Base-by-base conservation (phyloP, 164 flowering plant species). In the Vitis rupestris region DNA sequence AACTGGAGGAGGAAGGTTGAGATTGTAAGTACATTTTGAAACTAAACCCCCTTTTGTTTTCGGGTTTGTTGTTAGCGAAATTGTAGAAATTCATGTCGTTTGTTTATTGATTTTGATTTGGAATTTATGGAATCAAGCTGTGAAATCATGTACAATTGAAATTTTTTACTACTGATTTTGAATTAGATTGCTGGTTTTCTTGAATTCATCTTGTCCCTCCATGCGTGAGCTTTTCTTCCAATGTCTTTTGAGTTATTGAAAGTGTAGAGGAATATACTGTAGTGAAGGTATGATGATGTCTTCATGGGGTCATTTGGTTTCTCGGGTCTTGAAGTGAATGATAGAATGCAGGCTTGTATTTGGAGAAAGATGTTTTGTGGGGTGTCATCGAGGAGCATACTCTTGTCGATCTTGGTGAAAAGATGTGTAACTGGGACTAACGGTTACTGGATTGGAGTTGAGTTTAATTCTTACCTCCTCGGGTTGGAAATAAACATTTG, bases 1-100 rank as follows among this genome's bases (percentile, higher is more conserved):
- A 93, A 67, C 65, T 96, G 83, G 99, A 95, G 67, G 98, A 89
- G 48, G 90, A 85, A 59, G 73, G 67, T 37, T 79, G 79, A 9
- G 76, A 23, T 52, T 66, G 69, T 66, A 55, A 54, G 69, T 66
- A 9, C 53, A 13, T 53, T 53, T 53, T 37, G 44, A 37, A 37
- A 37, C 44, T 37, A 37, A n/a, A 53, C n/a, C 14, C 56, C 16
- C 56, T 53, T 53, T 53, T 53, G 56, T 9, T 44, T 61, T 44
- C 16, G 51, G 30, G 29, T 10, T 27, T 59, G 27, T 27, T 59
- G 27, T 17, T 59, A 27, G 29, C 30, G 44, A 10, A 59, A 23
- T 12, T 59, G 14, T 27, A 15, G n/a, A 27, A 23, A 14, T 27
- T 37, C 7, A 37, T 37, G 44, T 37, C 4, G 14, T 53, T 53